A percentile compares a stretch with the other conserved stretches of the same genome.
These are phyloP conservation scores for Paecilomyces variotii DNA, from an alignment of 2,329 filamentous ascomycete genomes.

Conservation along the genomic window DNA sequence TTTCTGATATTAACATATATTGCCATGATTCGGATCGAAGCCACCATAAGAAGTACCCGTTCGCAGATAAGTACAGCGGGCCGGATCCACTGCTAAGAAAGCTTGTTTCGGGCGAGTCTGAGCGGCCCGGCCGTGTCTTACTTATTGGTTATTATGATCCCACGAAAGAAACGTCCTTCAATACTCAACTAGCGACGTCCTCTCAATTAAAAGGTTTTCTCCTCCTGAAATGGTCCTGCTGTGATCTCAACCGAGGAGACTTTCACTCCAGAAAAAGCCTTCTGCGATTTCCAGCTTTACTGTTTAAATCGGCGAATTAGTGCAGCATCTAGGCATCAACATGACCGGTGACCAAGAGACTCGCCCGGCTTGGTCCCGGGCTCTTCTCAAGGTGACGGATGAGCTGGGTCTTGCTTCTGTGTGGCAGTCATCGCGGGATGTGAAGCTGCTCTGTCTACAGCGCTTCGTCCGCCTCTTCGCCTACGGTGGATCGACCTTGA, in stretches of 20 bases:
- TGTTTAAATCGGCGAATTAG: neutral
- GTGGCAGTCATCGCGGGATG: slow-evolving; percentile 28
- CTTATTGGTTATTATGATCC: too few species aligned
- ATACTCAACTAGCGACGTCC: neutral
- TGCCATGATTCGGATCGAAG: neutral
- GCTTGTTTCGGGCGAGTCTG: neutral
- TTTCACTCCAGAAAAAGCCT: too few species aligned
- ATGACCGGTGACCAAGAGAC: neutral
- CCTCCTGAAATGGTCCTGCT: too few species aligned
- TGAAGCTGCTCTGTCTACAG: slow-evolving; percentile 33
- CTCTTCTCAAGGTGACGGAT: slow-evolving; percentile 10
- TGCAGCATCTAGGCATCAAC: neutral
- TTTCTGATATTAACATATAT: too few species aligned
- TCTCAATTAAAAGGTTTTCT: neutral
- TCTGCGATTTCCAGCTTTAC: neutral
- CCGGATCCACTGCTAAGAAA: neutral
- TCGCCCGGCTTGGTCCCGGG: neutral
- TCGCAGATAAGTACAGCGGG: neutral
- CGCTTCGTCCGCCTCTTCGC: slow-evolving; percentile 52
- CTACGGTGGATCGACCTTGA: slow-evolving; percentile 54
- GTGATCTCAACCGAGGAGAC: too few species aligned
- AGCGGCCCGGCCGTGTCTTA: too few species aligned
- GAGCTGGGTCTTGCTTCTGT: slow-evolving; percentile 31
- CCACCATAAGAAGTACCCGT: neutral
- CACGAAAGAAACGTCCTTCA: neutral